Base-by-base conservation (phyloP, 805 yeast species). In the Metschnikowia kunwiensis region DNA sequence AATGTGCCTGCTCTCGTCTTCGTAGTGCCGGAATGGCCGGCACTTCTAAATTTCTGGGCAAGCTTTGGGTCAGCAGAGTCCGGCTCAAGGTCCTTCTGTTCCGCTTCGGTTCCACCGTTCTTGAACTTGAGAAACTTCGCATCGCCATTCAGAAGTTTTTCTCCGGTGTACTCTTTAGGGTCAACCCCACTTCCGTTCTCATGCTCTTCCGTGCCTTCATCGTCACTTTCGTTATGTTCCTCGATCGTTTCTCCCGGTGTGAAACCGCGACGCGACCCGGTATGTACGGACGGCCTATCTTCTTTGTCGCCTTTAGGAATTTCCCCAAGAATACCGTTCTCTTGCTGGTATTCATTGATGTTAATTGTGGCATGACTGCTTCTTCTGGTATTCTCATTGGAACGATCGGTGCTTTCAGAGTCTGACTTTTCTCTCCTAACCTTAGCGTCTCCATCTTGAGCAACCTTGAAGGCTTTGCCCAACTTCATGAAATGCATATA, bases 401-500 rank as follows among this genome's bases (percentile, higher is more conserved):
- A 17, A 15, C 43, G 10, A 6, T 34, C 38, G 7, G 37, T 43
- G 7, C 49, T 53, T 4, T 47, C 54, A 23, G 47, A 34, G 32
- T 31, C 41, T 27, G 39, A 26, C 20, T 47, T 42, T 22, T 54
- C 53, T 13, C 49, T 54, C 45, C 63, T 51, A 17, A 39, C 42
- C 26, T 53, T 60, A 1, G 67, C 61, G 25, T 65, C 72, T 26
- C 56, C 57, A 16, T 51, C 51, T 42, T 68, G 73, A 5, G 70
- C 57, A 20, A 60, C 41, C 22, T 44, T 43, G 53, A 86, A 86
- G 0, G 83, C 87, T 13, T 72, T 66, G 32, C 69, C 70, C 48
- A 83, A 60, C 42, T 74, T 77, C 40, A 78, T 72, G 55, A 70
- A 83, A 18, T 74, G 78, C 56, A 86, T 89, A 58, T 87, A 93